These are phyloP conservation scores for Cutaneotrichosporon dermatis DNA, from an alignment of 1,284 basidiomycete species.

Conservation along the genomic window DNA sequence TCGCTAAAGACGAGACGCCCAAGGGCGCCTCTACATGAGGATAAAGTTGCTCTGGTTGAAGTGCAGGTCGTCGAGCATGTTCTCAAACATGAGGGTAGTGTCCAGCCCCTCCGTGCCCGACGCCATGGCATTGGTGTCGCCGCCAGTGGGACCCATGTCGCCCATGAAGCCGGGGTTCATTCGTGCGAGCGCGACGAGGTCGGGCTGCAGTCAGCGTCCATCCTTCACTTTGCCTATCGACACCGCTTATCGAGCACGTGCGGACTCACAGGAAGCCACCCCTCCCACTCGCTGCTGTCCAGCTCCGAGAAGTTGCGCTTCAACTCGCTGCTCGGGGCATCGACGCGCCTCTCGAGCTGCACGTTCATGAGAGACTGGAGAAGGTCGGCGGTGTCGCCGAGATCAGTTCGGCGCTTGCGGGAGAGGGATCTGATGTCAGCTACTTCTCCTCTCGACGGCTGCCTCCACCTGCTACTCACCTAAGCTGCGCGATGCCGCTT, in stretches of 20 bases:
- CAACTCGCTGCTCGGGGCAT: constrained; percentile 4
- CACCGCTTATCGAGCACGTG: background rate
- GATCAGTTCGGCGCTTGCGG: constrained; percentile 13
- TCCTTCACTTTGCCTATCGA: background rate
- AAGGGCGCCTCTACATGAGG: constrained; percentile 6
- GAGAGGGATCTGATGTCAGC: constrained; percentile 1
- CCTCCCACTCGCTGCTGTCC: constrained; percentile 16
- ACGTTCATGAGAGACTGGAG: constrained; percentile 17
- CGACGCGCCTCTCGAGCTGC: constrained; percentile 15
- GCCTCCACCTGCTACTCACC: background rate
- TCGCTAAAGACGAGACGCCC: no score
- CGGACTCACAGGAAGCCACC: constrained; percentile 15
- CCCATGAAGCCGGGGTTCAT: constrained; percentile 11
- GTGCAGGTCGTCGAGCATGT: constrained; percentile 18
- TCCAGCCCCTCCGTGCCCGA: background rate
- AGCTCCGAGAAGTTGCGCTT: constrained; percentile 15
- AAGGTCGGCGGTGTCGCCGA: constrained; percentile 20
- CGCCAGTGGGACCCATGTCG: background rate
- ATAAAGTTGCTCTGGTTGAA: constrained; percentile 20
- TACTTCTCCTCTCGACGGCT: no score
- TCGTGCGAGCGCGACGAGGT: constrained; percentile 14
- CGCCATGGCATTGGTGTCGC: background rate
- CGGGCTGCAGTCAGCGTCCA: constrained; percentile 5
- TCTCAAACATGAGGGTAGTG: constrained; percentile 10
- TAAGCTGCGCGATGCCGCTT: constrained; percentile 18